Evolutionary conservation across 1,284 basidiomycete species (phyloP), one percentile per base, ranked within the genome.

Genomic region (Stygiomarasmius scandens): DNA sequence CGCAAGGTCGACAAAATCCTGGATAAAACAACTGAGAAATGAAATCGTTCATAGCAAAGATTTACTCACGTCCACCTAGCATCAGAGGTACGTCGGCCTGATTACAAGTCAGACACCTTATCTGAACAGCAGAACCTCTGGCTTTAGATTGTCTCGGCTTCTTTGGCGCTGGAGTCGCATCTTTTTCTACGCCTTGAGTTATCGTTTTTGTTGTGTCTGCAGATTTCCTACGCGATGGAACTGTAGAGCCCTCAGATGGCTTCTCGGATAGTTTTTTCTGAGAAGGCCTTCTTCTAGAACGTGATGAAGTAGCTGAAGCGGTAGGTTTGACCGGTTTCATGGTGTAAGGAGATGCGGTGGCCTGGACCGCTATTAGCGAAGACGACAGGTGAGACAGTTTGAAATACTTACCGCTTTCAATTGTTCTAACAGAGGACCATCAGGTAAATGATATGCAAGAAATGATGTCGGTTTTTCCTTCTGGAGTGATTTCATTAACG

Each of bases 21-120:
- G 51, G 41, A n/a, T 23, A 46, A 14, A 48, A 32, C 29, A 8
- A 23, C 14, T 20, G 44, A 69, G 45, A 63, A 36, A 41, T 36
- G 55, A 49, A 12, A 11, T 44, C 22, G 52, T 9, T 1, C 32
- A 32, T 20, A 14, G n/a, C 46, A 60, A 12, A 34, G 11, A 47
- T 25, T 22, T 3, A 77, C 88, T 77, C 63, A 90, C 87, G 79
- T 43, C 88, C 87, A 58, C 86, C 86, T 66, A 85, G 75, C 58
- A 89, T 81, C 29, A 90, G 73, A 11, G 88, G 88, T n/a, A 90
- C 87, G 64, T 88, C 85, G 19, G 78, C 81, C 66, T 82, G 77
- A 47, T 80, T 78, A 66, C 87, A 90, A 4, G 79, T 69, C 25
- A 78, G 71, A 61, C 88, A 90, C 25, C 81, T 77, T 25, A 89